Conservation (phyloP, 2,329 filamentous ascomycete genomes). For the Xylariaceae sp. region DNA sequence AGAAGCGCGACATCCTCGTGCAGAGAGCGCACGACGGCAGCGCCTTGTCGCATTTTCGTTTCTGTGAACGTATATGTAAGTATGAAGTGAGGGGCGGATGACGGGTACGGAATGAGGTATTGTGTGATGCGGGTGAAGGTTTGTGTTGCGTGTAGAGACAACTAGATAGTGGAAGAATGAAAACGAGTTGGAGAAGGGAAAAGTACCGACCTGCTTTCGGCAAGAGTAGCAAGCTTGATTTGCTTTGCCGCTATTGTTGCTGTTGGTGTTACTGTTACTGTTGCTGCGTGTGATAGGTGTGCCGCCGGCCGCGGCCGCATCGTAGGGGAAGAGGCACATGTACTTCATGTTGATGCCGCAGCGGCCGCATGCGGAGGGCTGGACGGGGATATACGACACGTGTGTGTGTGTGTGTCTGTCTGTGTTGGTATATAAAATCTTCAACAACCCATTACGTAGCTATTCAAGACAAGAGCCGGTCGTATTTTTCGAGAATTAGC, state of each 20-base stretch:
- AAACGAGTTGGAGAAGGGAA: too few species aligned
- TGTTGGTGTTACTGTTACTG: too few species aligned
- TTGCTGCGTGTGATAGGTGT: conserved; percentile 4
- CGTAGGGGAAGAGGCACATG: conserved; percentile 13
- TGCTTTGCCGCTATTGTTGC: too few species aligned
- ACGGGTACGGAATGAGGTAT: background rate
- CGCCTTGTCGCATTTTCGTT: conserved; percentile 47
- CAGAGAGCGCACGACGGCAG: conserved; percentile 45
- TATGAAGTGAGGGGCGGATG: background rate
- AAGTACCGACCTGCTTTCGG: conserved; percentile 22
- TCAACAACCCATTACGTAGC: too few species aligned
- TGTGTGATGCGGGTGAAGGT: too few species aligned
- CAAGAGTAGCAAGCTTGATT: conserved; percentile 40
- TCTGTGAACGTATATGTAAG: conserved; percentile 33
- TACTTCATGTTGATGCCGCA: conserved; percentile 3
- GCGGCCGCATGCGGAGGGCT: background rate
- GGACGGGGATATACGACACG: background rate
- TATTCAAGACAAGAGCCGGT: too few species aligned
- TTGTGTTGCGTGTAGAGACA: too few species aligned
- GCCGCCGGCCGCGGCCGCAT: conserved; percentile 10
- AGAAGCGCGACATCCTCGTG: conserved; percentile 35
- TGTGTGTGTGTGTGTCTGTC: background rate
- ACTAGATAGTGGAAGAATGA: too few species aligned
- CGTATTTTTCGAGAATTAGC: too few species aligned
- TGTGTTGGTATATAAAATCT: background rate